Evolutionary conservation across 2,329 filamentous ascomycete species (phyloP).

Genomic region (Aureobasidium melanogenum): DNA sequence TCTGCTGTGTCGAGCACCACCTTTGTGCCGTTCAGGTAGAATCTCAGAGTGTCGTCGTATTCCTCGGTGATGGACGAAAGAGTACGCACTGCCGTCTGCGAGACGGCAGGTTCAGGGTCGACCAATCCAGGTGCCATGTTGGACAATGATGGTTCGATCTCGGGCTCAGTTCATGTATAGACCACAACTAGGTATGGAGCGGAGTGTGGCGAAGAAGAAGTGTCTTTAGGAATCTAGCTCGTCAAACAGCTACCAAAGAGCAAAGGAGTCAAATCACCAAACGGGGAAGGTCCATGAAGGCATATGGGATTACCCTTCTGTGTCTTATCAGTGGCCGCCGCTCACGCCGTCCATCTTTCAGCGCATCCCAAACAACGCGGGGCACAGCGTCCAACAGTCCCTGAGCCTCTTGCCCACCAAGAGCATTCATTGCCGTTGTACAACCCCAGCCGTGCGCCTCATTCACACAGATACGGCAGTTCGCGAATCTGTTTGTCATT

Average conservation of each 20-base stretch:
- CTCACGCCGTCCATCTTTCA: background rate
- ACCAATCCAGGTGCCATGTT: conserved; percentile 52
- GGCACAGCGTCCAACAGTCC: background rate
- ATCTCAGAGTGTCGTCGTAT: conserved; percentile 81
- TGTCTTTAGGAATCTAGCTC: background rate
- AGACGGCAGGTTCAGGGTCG: conserved; percentile 36
- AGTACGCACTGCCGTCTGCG: conserved; percentile 34
- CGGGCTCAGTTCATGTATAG: background rate
- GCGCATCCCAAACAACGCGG: conserved; percentile 6
- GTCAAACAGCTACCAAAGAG: background rate
- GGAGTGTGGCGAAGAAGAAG: background rate
- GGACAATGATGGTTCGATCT: background rate
- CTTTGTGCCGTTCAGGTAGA: conserved; percentile 91
- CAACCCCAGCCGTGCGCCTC: background rate
- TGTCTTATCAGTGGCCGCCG: conserved; percentile 10
- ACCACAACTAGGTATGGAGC: background rate
- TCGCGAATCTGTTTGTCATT: background rate
- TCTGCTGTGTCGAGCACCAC: conserved; percentile 80
- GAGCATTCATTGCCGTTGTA: background rate
- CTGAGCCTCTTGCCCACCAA: background rate
- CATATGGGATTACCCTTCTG: background rate
- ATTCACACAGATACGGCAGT: background rate
- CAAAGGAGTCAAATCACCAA: background rate
- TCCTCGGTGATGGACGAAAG: conserved; percentile 58
- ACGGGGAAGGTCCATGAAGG: background rate